A percentile compares a stretch with the other conserved stretches of the same genome.
These are phyloP conservation scores for Eleusine indica DNA, from an alignment of 176 grass and related monocot species.

Conservation along the genomic window DNA sequence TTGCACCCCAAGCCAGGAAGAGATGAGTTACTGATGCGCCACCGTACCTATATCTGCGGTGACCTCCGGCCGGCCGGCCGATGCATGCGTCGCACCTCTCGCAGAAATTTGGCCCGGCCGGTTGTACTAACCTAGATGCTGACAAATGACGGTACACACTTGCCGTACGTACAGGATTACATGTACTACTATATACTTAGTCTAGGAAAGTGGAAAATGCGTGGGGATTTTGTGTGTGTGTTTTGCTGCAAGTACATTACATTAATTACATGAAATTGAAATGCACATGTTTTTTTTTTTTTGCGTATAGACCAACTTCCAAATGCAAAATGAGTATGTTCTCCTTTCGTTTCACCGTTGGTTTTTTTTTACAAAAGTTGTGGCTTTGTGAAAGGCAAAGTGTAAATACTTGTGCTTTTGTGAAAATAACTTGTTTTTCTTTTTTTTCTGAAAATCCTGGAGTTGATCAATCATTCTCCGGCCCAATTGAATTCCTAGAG, in stretches of 20 bases:
- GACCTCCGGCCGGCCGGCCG: background rate
- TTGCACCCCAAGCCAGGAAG: constrained; percentile 38
- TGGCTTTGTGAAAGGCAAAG: too few species aligned
- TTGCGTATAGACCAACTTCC: background rate
- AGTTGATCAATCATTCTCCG: too few species aligned
- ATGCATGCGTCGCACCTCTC: constrained; percentile 49
- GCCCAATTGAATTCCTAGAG: too few species aligned
- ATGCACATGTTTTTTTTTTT: background rate
- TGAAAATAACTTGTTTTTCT: too few species aligned
- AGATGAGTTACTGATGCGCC: background rate
- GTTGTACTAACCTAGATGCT: constrained; percentile 44
- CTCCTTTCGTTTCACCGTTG: background rate
- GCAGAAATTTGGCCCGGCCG: background rate
- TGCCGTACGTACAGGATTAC: background rate
- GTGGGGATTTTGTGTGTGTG: background rate
- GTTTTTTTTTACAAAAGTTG: too few species aligned
- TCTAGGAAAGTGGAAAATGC: constrained; percentile 4
- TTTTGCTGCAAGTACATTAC: background rate
- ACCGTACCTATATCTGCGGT: background rate
- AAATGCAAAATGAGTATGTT: background rate
- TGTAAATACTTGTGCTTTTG: too few species aligned
- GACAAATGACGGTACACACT: constrained; percentile 10
- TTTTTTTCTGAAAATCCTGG: too few species aligned
- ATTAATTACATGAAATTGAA: background rate
- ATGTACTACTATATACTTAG: background rate